Conservation (phyloP, 2,329 filamentous ascomycete genomes). For the Tympanopsis confertula region DNA sequence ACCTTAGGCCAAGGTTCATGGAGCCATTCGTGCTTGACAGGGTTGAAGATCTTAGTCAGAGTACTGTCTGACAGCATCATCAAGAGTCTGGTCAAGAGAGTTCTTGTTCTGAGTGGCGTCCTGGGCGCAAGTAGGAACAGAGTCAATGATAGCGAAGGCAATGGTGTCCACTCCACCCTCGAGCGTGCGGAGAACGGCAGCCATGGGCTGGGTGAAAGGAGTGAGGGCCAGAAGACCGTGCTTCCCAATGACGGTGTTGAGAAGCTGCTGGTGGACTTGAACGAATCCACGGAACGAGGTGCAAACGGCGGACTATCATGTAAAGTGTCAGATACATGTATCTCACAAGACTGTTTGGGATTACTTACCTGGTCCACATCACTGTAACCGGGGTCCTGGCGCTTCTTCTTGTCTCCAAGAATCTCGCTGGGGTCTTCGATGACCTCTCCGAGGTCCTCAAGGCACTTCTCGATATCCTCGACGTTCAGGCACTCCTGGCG, state of each 20-base stretch:
- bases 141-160: slow-evolving; percentile 6
- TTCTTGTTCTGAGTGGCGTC: slow-evolving; percentile 3
- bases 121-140: slow-evolving; percentile 7
- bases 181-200: slow-evolving; percentile 1
- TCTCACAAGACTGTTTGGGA: too few relatives aligned
- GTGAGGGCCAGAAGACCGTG: slow-evolving; percentile 4
- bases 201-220: slow-evolving; percentile 6
- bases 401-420: not conserved
- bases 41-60: too few relatives aligned
- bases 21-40: too few relatives aligned
- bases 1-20: too few relatives aligned
- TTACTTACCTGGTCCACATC: not conserved
- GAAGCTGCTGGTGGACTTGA: slow-evolving; percentile 7
- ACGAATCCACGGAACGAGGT: slow-evolving; percentile 6
- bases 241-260: slow-evolving; percentile 8
- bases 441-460: not conserved
- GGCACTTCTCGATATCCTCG: not conserved
- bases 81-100: not conserved
- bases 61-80: not conserved
- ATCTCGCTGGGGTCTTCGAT: not conserved
- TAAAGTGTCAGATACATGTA: too few relatives aligned
- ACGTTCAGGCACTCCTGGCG: not conserved
- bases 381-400: not conserved
- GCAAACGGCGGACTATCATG: too few relatives aligned
- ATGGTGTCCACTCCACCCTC: slow-evolving; percentile 3